Conservation (phyloP, 2,329 filamentous ascomycete species). For the Fusarium haematococcum region DNA sequence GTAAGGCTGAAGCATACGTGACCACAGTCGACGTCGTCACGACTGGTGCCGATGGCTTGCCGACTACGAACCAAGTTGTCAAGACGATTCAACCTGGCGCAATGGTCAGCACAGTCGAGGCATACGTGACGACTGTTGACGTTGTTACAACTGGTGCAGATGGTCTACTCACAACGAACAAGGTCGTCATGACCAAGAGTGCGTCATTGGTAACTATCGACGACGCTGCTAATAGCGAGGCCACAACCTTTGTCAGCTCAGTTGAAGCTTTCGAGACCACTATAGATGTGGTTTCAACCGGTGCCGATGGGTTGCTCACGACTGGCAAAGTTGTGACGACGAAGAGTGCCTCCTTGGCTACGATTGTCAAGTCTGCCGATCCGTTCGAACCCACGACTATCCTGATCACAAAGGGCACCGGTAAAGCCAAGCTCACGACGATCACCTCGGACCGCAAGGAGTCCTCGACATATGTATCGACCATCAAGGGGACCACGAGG, state of each 20-base stretch:
- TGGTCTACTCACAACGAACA: not conserved
- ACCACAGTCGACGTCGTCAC: not conserved
- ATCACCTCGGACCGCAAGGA: slow-evolving; percentile 32
- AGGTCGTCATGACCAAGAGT: not conserved
- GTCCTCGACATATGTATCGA: slow-evolving; percentile 37
- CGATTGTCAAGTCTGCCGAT: slow-evolving; percentile 19
- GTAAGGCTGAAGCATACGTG: not conserved
- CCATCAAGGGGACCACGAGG: slow-evolving; percentile 31
- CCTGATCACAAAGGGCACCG: slow-evolving; percentile 16
- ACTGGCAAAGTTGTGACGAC: slow-evolving; percentile 31
- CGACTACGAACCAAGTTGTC: not conserved
- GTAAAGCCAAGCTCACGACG: slow-evolving; percentile 28
- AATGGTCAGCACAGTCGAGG: not conserved
- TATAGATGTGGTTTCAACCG: slow-evolving; percentile 21
- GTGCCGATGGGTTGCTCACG: slow-evolving; percentile 19
- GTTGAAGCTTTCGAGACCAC: slow-evolving; percentile 26
- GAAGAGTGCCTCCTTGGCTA: slow-evolving; percentile 22
- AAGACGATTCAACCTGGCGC: not conserved
- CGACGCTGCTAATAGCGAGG: not conserved
- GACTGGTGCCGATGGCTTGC: not conserved
- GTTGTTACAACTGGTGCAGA: not conserved
- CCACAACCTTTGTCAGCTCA: slow-evolving; percentile 12
- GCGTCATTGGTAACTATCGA: not conserved
- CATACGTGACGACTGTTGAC: not conserved
- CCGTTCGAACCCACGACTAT: slow-evolving; percentile 29